phyloP scores from a whole-genome alignment of 306 rosid species.

The Hippophae rhamnoides region DNA sequence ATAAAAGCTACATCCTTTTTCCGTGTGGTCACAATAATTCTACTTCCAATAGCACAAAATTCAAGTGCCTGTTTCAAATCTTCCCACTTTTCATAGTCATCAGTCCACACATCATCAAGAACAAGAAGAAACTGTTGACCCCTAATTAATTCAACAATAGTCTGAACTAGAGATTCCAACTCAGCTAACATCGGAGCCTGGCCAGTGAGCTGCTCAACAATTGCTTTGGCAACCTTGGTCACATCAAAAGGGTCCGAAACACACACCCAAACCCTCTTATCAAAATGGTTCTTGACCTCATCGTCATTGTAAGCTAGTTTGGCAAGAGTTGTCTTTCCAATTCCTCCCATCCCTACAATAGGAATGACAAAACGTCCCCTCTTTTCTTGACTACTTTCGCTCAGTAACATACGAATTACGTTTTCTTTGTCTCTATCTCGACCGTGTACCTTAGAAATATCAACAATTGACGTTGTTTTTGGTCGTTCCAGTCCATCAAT shows the following conservation, averaged over 20 bases:
- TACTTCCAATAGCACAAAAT: conserved; percentile 9
- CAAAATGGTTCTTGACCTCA: background rate
- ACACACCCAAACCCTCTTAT: conserved; percentile 10
- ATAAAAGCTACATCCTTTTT: conserved; percentile 3
- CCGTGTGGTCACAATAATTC: conserved; percentile 7
- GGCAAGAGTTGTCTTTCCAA: conserved; percentile 14
- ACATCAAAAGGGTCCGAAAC: conserved; percentile 20
- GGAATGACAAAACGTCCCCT: background rate
- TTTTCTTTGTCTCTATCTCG: background rate
- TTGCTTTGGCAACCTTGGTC: conserved; percentile 7
- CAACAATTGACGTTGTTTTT: conserved; percentile 10
- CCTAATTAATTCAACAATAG: background rate
- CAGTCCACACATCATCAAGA: conserved; percentile 16
- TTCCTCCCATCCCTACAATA: conserved; percentile 19
- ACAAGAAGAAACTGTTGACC: conserved; percentile 6
- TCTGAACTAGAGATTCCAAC: background rate
- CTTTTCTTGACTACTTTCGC: background rate
- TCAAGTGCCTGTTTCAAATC: background rate
- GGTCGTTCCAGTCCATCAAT: background rate
- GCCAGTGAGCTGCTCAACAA: background rate
- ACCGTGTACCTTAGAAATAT: conserved; percentile 2
- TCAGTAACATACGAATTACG: background rate
- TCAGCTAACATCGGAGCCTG: background rate
- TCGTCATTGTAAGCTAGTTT: conserved; percentile 17
- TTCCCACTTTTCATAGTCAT: conserved; percentile 7